Percentiles rank a stretch among this genome's conserved stretches.
Evolutionary conservation across 768 basidiomycete genomes (phyloP).

Genomic region (Boletus fagicola): DNA sequence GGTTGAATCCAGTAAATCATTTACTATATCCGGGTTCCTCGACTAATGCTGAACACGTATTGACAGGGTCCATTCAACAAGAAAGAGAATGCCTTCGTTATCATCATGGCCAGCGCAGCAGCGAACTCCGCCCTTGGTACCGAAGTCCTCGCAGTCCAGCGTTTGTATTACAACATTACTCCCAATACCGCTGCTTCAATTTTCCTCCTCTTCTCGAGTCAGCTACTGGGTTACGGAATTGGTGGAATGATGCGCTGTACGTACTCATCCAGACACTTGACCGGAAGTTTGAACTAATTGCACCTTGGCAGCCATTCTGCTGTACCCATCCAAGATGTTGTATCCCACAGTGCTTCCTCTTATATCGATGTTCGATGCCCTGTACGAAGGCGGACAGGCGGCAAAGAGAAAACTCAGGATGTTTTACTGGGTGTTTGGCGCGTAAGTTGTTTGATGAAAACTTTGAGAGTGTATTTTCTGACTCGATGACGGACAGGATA

Average conservation of each 20-base stretch:
- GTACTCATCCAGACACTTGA: constrained; percentile 3
- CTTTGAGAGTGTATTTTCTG: constrained; percentile 10
- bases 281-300: not conserved
- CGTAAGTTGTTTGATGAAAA: constrained; percentile 24
- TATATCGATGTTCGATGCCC: constrained; percentile 29
- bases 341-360: constrained; percentile 34
- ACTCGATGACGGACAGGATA: constrained; percentile 31
- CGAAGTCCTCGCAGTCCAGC: constrained; percentile 54
- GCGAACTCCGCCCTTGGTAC: constrained; percentile 55
- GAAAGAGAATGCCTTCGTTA: constrained; percentile 57
- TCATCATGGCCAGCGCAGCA: constrained; percentile 57
- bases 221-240: constrained; percentile 49
- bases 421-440: constrained; percentile 22
- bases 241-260: constrained; percentile 51
- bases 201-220: constrained; percentile 41
- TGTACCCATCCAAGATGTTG: constrained; percentile 48
- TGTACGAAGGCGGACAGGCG: constrained; percentile 41
- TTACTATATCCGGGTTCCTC: not conserved
- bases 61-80: constrained; percentile 54
- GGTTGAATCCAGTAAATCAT: constrained; percentile 47
- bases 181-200: constrained; percentile 48
- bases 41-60: not conserved
- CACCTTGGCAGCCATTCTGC: constrained; percentile 15
- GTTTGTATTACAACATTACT: constrained; percentile 50
- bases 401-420: constrained; percentile 41